Evolutionary conservation across 257 asterid genomes (phyloP).

Genomic region (Gardenia jasminoides): DNA sequence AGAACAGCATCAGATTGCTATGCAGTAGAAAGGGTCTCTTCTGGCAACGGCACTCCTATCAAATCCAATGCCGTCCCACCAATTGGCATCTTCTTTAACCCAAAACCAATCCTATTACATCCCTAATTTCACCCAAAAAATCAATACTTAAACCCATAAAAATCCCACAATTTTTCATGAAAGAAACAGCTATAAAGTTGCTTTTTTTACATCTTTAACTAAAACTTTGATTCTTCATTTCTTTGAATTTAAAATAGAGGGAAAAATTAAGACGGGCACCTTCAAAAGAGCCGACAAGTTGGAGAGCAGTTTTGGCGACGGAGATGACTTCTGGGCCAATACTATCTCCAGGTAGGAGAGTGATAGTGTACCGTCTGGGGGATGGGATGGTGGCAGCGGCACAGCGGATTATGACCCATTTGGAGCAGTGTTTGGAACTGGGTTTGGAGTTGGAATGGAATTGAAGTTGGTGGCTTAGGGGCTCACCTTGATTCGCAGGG

Average conservation of each 20-base stretch:
- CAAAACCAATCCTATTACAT: slow-evolving; percentile 53
- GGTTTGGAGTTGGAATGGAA: too few species aligned
- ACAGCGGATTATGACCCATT: too few species aligned
- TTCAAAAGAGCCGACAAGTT: slow-evolving; percentile 64
- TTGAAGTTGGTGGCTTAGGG: slow-evolving; percentile 78
- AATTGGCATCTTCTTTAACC: slow-evolving; percentile 87
- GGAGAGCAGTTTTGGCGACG: too few species aligned
- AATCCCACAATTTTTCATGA: background rate
- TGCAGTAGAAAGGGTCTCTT: slow-evolving; percentile 75
- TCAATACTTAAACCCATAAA: background rate
- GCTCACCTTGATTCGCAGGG: too few species aligned
- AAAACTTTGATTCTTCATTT: too few species aligned
- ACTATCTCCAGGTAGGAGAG: too few species aligned
- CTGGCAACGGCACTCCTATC: slow-evolving; percentile 94
- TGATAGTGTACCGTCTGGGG: too few species aligned
- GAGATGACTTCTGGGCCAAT: too few species aligned
- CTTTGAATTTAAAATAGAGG: background rate
- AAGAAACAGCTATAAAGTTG: background rate
- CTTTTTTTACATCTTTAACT: background rate
- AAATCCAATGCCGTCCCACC: slow-evolving; percentile 96
- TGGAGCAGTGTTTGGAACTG: too few species aligned
- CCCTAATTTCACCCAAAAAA: background rate
- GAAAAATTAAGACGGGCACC: slow-evolving; percentile 31
- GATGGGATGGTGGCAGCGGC: too few species aligned
- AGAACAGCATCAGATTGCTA: too few species aligned